Conservation (phyloP, 352 stramenopile genomes). For the Pythium periplocum region DNA sequence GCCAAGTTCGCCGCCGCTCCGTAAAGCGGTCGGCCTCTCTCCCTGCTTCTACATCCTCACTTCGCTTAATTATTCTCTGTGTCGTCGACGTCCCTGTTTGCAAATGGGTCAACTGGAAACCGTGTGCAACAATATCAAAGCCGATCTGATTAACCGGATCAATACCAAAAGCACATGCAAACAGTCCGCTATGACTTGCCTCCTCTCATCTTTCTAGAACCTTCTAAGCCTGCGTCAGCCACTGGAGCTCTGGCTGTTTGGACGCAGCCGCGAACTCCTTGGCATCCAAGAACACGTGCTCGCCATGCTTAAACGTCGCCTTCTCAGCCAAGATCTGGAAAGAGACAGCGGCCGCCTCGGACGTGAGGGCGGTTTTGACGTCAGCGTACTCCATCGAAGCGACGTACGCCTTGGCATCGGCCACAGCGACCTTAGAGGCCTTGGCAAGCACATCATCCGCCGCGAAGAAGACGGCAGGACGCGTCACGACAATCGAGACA, state of each 20-base stretch:
- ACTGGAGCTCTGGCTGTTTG: conserved; percentile 35
- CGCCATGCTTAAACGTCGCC: conserved; percentile 44
- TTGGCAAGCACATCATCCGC: conserved; percentile 37
- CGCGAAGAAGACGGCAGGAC: conserved; percentile 71
- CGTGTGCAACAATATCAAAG: too few relatives aligned
- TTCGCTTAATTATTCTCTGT: not conserved
- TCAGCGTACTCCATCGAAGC: conserved; percentile 79
- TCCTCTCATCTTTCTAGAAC: not conserved
- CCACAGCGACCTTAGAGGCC: conserved; percentile 30
- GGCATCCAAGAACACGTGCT: conserved; percentile 73
- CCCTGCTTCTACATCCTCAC: not conserved
- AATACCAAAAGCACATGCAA: not conserved
- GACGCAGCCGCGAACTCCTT: conserved; percentile 49
- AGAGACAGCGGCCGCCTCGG: conserved; percentile 25
- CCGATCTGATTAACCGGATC: too few relatives aligned
- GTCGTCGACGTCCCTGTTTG: too few relatives aligned
- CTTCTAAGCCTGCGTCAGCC: conserved; percentile 27
- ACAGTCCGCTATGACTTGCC: not conserved
- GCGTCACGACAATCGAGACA: conserved; percentile 59
- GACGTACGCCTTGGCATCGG: conserved; percentile 58
- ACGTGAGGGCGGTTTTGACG: conserved; percentile 51
- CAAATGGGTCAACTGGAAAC: too few relatives aligned
- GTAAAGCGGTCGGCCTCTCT: too few relatives aligned
- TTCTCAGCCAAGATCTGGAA: conserved; percentile 37
- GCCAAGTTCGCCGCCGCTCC: conserved; percentile 18